Conservation (phyloP, 1,139 yeast species). For the Spathaspora sp. region DNA sequence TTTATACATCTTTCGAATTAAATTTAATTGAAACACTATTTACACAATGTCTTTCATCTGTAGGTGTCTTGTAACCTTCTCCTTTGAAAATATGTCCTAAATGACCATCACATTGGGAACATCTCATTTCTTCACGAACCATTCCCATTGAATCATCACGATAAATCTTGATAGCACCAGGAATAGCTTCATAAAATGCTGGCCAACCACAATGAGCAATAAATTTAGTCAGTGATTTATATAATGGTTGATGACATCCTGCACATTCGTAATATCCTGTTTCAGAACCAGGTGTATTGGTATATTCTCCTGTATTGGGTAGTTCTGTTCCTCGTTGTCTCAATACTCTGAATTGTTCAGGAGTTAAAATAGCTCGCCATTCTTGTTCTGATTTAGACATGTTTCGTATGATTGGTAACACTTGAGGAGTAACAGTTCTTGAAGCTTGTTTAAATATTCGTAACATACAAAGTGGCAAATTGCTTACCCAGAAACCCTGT, state of each 20-base stretch:
- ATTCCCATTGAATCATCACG: conserved; percentile 69
- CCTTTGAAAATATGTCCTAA: conserved; percentile 92
- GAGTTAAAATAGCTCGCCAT: conserved; percentile 79
- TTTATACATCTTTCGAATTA: conserved; percentile 17
- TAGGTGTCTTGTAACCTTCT: conserved; percentile 90
- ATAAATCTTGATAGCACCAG: conserved; percentile 66
- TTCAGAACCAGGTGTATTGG: conserved; percentile 41
- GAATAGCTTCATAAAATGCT: conserved; percentile 86
- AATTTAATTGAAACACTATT: conserved; percentile 82
- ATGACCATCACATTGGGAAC: conserved; percentile 90
- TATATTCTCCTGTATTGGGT: conserved; percentile 75
- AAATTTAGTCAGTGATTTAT: conserved; percentile 78
- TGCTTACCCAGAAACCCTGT: too few relatives aligned
- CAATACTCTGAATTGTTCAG: conserved; percentile 76
- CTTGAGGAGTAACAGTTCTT: not conserved
- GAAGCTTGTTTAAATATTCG: not conserved
- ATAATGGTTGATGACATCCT: conserved; percentile 79
- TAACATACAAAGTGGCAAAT: not conserved
- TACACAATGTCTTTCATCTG: conserved; percentile 93
- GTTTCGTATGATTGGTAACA: not conserved
- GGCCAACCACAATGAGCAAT: conserved; percentile 98
- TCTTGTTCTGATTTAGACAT: conserved; percentile 54
- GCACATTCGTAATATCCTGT: conserved; percentile 79
- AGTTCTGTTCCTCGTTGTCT: conserved; percentile 83
- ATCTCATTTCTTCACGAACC: conserved; percentile 84